Evolutionary conservation across 2,329 filamentous ascomycete genomes (phyloP).

Genomic region (Aspergillus pseudoglaucus): DNA sequence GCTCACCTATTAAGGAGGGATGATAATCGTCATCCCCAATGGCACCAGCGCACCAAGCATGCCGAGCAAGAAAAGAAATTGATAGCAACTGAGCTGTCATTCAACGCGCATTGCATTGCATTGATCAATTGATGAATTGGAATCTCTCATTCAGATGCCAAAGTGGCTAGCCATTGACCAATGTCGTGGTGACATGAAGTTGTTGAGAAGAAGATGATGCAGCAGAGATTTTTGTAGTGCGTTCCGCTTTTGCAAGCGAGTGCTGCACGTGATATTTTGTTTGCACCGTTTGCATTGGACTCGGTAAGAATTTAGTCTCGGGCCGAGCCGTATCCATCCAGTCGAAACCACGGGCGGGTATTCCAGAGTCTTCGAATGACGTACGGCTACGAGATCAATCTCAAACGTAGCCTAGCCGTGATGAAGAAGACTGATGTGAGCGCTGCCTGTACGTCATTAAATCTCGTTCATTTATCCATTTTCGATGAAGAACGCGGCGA

Average conservation of each 20-base stretch:
- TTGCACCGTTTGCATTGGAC: not conserved
- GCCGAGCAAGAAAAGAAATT: no score
- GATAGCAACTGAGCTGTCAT: not conserved
- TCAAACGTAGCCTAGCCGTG: not conserved
- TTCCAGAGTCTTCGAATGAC: not conserved
- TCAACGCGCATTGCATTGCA: not conserved
- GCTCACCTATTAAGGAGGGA: not conserved
- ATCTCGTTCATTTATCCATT: no score
- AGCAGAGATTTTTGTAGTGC: conserved; percentile 1
- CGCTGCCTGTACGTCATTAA: no score
- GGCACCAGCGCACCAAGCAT: no score
- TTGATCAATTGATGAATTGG: not conserved
- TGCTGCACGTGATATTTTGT: not conserved
- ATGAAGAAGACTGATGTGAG: no score
- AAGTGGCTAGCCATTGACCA: no score
- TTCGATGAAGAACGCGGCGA: no score
- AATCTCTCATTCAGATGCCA: not conserved
- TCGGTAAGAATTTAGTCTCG: not conserved
- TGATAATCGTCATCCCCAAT: no score
- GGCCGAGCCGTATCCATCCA: conserved; percentile 7
- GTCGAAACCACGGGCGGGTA: not conserved
- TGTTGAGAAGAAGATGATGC: no score
- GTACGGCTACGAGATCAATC: no score
- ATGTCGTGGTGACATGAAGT: not conserved
- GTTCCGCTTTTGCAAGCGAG: not conserved